These are phyloP conservation scores for Myxozyma monticola DNA, from an alignment of 805 yeast species.

Conservation along the genomic window DNA sequence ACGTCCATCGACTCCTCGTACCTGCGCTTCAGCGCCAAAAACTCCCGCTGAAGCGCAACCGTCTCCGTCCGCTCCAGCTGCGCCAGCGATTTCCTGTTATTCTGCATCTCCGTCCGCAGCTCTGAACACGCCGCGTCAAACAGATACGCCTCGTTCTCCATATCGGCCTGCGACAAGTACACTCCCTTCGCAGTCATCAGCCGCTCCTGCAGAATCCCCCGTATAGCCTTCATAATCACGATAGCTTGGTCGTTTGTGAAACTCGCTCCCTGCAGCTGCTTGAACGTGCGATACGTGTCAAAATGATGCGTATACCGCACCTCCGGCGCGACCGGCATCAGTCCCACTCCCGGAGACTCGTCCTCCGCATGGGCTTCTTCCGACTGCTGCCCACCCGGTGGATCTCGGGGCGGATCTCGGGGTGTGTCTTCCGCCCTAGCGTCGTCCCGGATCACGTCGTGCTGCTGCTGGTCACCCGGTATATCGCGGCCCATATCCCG, in stretches of 20 bases:
- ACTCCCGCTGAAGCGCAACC: slow-evolving; percentile 68
- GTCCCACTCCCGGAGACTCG: too few relatives aligned
- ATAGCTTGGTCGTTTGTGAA: slow-evolving; percentile 64
- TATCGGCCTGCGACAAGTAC: slow-evolving; percentile 54
- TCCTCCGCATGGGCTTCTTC: not conserved
- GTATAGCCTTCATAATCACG: slow-evolving; percentile 50
- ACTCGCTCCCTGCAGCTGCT: slow-evolving; percentile 55
- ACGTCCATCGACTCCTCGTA: slow-evolving; percentile 61
- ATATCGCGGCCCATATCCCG: slow-evolving; percentile 11
- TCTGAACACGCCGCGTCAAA: slow-evolving; percentile 93
- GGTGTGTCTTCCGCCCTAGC: not conserved
- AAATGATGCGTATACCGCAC: slow-evolving; percentile 41
- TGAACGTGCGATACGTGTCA: slow-evolving; percentile 63
- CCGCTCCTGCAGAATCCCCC: slow-evolving; percentile 40
- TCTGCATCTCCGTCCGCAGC: slow-evolving; percentile 71
- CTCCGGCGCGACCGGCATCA: too few relatives aligned
- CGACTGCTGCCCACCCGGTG: not conserved
- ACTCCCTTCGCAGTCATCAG: slow-evolving; percentile 39
- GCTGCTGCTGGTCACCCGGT: too few relatives aligned
- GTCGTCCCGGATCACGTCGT: not conserved
- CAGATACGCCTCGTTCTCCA: slow-evolving; percentile 83
- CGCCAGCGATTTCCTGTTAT: slow-evolving; percentile 67
- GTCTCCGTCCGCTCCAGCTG: slow-evolving; percentile 66
- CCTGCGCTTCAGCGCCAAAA: slow-evolving; percentile 73
- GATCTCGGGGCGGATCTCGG: too few relatives aligned